Evolutionary conservation across 352 stramenopile species (phyloP).

Genomic region (Globisporangium parvum): DNA sequence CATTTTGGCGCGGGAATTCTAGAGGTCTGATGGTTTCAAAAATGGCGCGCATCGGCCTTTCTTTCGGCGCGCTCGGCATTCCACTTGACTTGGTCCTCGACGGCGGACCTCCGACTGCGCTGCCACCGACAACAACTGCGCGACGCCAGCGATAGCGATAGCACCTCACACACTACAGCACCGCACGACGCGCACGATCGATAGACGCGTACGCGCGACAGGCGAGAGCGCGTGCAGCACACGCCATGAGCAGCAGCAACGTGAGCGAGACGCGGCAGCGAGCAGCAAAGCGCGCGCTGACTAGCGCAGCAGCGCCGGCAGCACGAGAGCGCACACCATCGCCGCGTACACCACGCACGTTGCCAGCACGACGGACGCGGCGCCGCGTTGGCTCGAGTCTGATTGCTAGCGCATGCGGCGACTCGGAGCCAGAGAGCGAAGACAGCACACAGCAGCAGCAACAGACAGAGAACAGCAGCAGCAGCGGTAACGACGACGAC

Average conservation of each 20-base stretch:
- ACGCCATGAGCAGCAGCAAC: background rate
- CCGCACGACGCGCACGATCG: background rate
- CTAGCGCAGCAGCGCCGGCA: background rate
- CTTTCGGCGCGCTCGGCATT: too few relatives aligned
- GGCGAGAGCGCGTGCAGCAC: background rate
- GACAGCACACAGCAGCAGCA: slow-evolving; percentile 6
- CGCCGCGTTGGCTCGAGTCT: slow-evolving; percentile 10
- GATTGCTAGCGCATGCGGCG: background rate
- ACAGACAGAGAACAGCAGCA: background rate
- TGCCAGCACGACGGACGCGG: slow-evolving; percentile 6
- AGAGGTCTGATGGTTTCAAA: too few relatives aligned
- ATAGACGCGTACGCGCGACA: background rate
- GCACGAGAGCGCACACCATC: background rate
- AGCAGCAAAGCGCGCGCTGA: slow-evolving; percentile 9
- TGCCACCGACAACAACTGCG: too few relatives aligned
- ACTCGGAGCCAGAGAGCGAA: slow-evolving; percentile 11
- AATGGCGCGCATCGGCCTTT: too few relatives aligned
- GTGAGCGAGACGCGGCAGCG: slow-evolving; percentile 1
- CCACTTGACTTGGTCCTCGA: too few relatives aligned
- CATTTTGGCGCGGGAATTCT: too few relatives aligned
- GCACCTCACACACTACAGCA: background rate
- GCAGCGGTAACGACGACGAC: background rate
- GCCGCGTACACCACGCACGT: background rate
- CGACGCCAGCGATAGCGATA: too few relatives aligned
- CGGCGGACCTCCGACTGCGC: too few relatives aligned